phyloP scores from a whole-genome alignment of 208 protist genomes.

The Naegleria fowleri region DNA sequence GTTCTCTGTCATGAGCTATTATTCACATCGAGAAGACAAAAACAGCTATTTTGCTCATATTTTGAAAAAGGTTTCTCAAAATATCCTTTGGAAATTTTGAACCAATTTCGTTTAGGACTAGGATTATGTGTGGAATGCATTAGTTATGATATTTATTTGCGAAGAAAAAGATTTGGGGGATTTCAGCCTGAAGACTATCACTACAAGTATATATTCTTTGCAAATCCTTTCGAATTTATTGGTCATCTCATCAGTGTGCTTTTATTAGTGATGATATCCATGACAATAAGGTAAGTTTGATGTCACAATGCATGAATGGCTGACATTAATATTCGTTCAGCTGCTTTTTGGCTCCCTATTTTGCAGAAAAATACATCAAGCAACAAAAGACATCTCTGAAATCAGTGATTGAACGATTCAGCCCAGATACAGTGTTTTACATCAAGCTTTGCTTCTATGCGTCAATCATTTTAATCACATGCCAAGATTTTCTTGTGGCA shows the following conservation, averaged over 20 bases:
- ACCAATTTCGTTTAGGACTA: not conserved
- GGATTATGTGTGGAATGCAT: not conserved
- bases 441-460: not conserved
- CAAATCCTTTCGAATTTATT: not conserved
- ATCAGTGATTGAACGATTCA: not conserved
- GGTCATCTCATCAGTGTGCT: not conserved
- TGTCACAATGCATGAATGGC: too few relatives aligned
- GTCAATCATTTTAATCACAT: not conserved
- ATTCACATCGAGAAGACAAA: not conserved
- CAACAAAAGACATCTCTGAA: not conserved
- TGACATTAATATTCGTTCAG: too few relatives aligned
- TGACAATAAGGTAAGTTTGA: not conserved
- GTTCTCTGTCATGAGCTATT: not conserved
- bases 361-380: not conserved
- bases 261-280: not conserved
- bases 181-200: not conserved
- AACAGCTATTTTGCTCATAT: not conserved
- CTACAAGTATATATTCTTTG: not conserved
- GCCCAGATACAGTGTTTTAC: not conserved
- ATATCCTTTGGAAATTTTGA: not conserved
- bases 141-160: not conserved
- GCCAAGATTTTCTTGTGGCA: not conserved
- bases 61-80: not conserved
- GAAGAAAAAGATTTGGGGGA: not conserved
- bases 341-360: not conserved